Conservation (phyloP, 352 stramenopile genomes). For the Phytophthora pseudosyringae region DNA sequence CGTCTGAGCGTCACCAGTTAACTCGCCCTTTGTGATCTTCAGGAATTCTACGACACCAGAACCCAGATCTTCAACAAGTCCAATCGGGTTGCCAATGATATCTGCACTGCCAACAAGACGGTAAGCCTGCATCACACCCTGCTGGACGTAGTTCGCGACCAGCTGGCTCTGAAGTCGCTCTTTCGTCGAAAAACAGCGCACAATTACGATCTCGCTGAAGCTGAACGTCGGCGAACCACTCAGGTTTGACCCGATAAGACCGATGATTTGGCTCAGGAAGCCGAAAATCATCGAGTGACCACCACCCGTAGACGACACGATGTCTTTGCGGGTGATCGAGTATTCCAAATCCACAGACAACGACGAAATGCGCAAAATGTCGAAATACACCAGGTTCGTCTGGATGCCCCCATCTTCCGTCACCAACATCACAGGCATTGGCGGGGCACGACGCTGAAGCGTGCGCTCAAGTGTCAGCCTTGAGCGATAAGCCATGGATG, state of each 20-base stretch:
- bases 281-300: constrained; percentile 83
- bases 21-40: constrained; percentile 89
- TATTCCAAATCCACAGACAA: constrained; percentile 83
- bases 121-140: constrained; percentile 86
- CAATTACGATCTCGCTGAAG: constrained; percentile 88
- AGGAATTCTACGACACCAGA: constrained; percentile 89
- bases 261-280: constrained; percentile 81
- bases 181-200: constrained; percentile 86
- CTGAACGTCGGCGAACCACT: constrained; percentile 83
- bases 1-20: constrained; percentile 83
- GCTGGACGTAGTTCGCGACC: constrained; percentile 83
- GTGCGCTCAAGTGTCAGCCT: constrained; percentile 66
- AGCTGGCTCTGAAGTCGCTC: constrained; percentile 79
- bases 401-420: constrained; percentile 74
- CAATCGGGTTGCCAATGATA: constrained; percentile 89
- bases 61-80: constrained; percentile 86
- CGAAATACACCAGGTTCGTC: constrained; percentile 85
- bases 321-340: constrained; percentile 86
- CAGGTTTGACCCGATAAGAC: constrained; percentile 84
- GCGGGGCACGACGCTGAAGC: constrained; percentile 63
- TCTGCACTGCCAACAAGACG: constrained; percentile 84
- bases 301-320: constrained; percentile 63
- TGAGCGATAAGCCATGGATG: constrained; percentile 64
- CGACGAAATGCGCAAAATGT: constrained; percentile 76
- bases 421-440: constrained; percentile 59